These are phyloP conservation scores for Plasmopara viticola DNA, from an alignment of 352 stramenopile genomes.

Conservation along the genomic window DNA sequence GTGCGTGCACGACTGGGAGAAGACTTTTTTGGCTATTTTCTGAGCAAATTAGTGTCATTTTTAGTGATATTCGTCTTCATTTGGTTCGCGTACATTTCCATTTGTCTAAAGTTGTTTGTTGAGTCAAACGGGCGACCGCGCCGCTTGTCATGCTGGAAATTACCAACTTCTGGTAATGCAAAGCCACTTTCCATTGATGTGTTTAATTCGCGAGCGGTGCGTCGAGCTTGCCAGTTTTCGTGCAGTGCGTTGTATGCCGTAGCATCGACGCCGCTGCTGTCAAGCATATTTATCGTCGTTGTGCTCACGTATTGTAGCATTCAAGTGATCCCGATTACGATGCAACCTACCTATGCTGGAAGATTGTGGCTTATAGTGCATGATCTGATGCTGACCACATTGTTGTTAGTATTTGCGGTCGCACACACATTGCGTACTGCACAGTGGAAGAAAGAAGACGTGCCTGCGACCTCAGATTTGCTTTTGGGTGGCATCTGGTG, in stretches of 20 bases:
- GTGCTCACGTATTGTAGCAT: slow-evolving; percentile 47
- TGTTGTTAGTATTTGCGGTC: slow-evolving; percentile 62
- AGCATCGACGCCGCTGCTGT: slow-evolving; percentile 62
- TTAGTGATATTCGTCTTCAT: slow-evolving; percentile 54
- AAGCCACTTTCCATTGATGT: slow-evolving; percentile 53
- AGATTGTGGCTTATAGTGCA: slow-evolving; percentile 62
- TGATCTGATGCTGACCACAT: slow-evolving; percentile 48
- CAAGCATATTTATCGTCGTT: slow-evolving; percentile 47
- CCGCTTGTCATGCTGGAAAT: slow-evolving; percentile 49
- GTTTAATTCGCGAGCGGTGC: slow-evolving; percentile 66
- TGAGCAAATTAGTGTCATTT: slow-evolving; percentile 49
- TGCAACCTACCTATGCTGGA: slow-evolving; percentile 64
- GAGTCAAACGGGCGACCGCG: slow-evolving; percentile 56
- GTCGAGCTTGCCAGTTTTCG: slow-evolving; percentile 65
- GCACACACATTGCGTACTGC: slow-evolving; percentile 56
- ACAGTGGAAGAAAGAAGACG: slow-evolving; percentile 65
- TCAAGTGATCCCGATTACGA: slow-evolving; percentile 42
- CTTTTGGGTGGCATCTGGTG: slow-evolving; percentile 42
- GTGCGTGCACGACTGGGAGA: slow-evolving; percentile 51
- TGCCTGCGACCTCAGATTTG: slow-evolving; percentile 48
- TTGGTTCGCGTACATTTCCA: slow-evolving; percentile 59
- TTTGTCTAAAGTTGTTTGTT: slow-evolving; percentile 63
- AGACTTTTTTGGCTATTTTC: slow-evolving; percentile 58
- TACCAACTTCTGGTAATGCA: slow-evolving; percentile 49
- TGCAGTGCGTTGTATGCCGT: slow-evolving; percentile 65